Evolutionary conservation across 176 grass and related monocot species (phyloP).

Genomic region (Carex scoparia): DNA sequence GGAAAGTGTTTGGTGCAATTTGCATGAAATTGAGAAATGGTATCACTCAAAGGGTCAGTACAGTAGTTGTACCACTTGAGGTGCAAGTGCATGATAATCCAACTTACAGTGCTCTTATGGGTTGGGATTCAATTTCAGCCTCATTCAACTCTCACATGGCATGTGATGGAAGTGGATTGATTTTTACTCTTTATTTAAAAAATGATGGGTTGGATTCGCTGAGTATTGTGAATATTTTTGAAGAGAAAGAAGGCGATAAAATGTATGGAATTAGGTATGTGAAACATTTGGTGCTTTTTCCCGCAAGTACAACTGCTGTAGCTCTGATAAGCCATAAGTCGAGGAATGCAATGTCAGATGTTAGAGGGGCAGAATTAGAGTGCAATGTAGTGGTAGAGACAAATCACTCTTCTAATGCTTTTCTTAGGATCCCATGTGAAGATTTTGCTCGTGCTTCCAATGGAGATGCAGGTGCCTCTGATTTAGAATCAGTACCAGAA

Average conservation of each 20-base stretch:
- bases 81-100: slow-evolving; percentile 51
- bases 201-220: slow-evolving; percentile 51
- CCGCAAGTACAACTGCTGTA: slow-evolving; percentile 53
- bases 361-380: slow-evolving; percentile 1
- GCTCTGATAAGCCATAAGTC: slow-evolving; percentile 52
- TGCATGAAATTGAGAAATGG: slow-evolving; percentile 62
- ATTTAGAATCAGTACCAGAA: slow-evolving; percentile 33
- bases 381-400: slow-evolving; percentile 79
- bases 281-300: slow-evolving; percentile 67
- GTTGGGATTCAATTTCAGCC: slow-evolving; percentile 51
- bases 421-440: slow-evolving; percentile 62
- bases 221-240: slow-evolving; percentile 45
- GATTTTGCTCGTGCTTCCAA: slow-evolving; percentile 41
- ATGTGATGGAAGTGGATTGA: slow-evolving; percentile 42
- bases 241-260: slow-evolving; percentile 43
- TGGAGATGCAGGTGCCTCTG: slow-evolving; percentile 18
- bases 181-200: slow-evolving; percentile 66
- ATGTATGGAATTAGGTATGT: slow-evolving; percentile 60
- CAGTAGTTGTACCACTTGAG: slow-evolving; percentile 73
- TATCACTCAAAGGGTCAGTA: slow-evolving; percentile 32
- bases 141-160: slow-evolving; percentile 42
- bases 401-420: slow-evolving; percentile 59
- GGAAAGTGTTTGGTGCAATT: slow-evolving; percentile 71
- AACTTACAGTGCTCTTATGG: slow-evolving; percentile 27
- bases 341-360: slow-evolving; percentile 39